Conservation (phyloP, 352 stramenopile genomes). For the Pythium rhizo-oryzae region DNA sequence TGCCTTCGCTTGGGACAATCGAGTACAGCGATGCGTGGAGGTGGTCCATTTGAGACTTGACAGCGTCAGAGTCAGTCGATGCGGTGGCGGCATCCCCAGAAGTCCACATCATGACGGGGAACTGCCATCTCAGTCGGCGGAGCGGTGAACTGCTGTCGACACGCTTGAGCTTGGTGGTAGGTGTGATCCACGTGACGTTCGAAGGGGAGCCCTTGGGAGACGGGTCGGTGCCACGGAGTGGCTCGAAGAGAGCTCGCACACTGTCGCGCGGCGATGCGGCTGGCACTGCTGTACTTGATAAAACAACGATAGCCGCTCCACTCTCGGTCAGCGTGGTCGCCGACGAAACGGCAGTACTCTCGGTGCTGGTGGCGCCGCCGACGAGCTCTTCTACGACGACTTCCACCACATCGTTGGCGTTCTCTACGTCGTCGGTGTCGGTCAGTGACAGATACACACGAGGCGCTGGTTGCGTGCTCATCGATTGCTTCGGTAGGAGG, state of each 20-base stretch:
- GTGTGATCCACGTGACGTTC: constrained; percentile 14
- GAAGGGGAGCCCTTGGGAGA: not conserved
- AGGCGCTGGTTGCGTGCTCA: not conserved
- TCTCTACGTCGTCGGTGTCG: constrained; percentile 3
- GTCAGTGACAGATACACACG: constrained; percentile 17
- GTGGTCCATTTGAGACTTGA: not conserved
- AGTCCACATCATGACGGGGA: constrained; percentile 4
- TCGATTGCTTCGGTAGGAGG: not conserved
- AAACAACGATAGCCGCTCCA: not conserved
- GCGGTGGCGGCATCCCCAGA: no score
- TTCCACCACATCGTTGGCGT: constrained; percentile 13
- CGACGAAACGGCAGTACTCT: not conserved
- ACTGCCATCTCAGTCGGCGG: constrained; percentile 11
- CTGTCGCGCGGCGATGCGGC: not conserved
- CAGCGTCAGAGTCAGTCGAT: not conserved
- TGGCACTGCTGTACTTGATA: not conserved
- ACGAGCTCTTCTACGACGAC: constrained; percentile 12
- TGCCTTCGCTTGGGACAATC: not conserved
- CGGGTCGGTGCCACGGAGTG: not conserved
- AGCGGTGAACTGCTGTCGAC: not conserved
- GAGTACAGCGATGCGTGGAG: constrained; percentile 4
- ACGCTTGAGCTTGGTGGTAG: constrained; percentile 7
- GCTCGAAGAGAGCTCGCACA: not conserved
- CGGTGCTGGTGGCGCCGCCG: not conserved
- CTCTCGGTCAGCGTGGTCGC: not conserved